A percentile compares a stretch with the other conserved stretches of the same genome.
Evolutionary conservation across 2,329 filamentous ascomycete species (phyloP).

Genomic region (Talaromyces sp.): DNA sequence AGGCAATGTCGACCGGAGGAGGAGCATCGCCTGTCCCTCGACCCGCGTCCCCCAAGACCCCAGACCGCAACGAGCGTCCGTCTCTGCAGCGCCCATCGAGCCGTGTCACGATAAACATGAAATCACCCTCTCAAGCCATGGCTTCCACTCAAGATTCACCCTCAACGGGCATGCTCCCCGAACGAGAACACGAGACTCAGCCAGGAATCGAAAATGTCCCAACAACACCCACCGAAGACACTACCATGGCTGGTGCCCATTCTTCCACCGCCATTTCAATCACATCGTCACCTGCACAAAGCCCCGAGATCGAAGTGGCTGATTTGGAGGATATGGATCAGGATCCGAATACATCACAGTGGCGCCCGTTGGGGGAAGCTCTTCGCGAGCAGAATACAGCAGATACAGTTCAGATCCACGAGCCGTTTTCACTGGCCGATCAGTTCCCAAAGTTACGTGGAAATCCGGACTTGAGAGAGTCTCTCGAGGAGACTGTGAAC

Average conservation of each 20-base stretch:
- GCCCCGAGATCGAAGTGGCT: constrained; percentile 46
- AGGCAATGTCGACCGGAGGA: constrained; percentile 24
- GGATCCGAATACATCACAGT: constrained; percentile 40
- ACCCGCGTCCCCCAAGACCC: constrained; percentile 19
- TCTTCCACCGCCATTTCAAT: constrained; percentile 33
- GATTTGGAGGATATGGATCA: constrained; percentile 47
- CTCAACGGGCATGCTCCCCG: constrained; percentile 9
- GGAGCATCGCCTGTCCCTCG: constrained; percentile 20
- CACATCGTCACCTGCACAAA: constrained; percentile 39
- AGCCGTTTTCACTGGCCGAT: constrained; percentile 27
- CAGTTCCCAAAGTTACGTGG: constrained; percentile 32
- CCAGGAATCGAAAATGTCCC: constrained; percentile 12
- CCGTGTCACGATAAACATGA: constrained; percentile 46
- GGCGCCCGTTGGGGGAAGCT: constrained; percentile 34
- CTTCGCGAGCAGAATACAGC: constrained; percentile 23
- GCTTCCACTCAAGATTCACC: background rate
- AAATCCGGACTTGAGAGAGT: constrained; percentile 24
- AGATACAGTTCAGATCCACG: constrained; percentile 32
- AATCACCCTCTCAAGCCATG: constrained; percentile 24
- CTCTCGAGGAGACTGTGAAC: constrained; percentile 25
- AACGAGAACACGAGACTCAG: constrained; percentile 10
- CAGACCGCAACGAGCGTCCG: constrained; percentile 20
- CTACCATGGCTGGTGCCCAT: constrained; percentile 17
- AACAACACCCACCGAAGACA: constrained; percentile 8
- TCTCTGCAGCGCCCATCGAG: constrained; percentile 33